phyloP scores from a whole-genome alignment of 352 stramenopile genomes.

The Plasmopara viticola region DNA sequence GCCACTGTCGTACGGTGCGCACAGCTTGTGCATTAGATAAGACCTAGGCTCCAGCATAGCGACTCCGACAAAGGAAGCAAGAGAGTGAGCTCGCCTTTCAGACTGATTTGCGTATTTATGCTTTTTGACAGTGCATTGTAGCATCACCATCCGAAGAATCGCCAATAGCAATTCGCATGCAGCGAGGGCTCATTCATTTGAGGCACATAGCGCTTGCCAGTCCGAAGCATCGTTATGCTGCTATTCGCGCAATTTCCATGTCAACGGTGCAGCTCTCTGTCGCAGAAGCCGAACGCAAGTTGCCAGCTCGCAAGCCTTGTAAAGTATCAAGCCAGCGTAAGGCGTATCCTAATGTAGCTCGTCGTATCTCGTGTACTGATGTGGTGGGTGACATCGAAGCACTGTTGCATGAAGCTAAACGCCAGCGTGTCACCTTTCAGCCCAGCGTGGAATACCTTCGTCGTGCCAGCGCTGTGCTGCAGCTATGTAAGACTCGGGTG shows the following conservation, averaged over 20 bases:
- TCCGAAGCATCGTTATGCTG: neutral
- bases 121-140: neutral
- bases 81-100: neutral
- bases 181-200: conserved; percentile 15
- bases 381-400: conserved; percentile 33
- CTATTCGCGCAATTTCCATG: conserved; percentile 12
- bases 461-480: conserved; percentile 34
- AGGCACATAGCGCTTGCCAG: conserved; percentile 2
- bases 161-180: conserved; percentile 11
- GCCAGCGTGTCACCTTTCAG: conserved; percentile 21
- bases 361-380: conserved; percentile 11
- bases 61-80: neutral
- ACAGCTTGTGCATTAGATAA: conserved; percentile 64
- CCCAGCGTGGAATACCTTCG: conserved; percentile 43
- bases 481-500: conserved; percentile 43
- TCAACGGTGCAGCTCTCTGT: conserved; percentile 4
- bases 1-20: conserved; percentile 27
- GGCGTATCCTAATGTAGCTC: conserved; percentile 2
- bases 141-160: conserved; percentile 1
- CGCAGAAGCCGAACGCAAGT: neutral
- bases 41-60: conserved; percentile 58
- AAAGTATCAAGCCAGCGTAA: conserved; percentile 10
- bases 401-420: conserved; percentile 30
- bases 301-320: conserved; percentile 2
- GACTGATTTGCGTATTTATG: conserved; percentile 2